Evolutionary conservation across 441 rosid genomes (phyloP).

Genomic region (Cnidoscolus chayamansa): DNA sequence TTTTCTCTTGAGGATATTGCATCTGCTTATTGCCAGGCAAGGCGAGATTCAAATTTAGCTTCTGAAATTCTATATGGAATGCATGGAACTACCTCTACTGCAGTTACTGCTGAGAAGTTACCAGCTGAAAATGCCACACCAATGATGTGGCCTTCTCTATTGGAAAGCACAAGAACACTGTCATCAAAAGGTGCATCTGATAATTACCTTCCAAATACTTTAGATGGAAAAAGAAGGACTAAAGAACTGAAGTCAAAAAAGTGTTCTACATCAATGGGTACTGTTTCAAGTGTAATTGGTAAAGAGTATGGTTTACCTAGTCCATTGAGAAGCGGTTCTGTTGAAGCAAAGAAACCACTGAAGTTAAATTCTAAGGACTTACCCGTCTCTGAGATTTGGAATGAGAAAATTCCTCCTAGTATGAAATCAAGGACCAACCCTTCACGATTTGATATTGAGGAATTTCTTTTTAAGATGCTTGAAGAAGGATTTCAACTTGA

Average conservation of each 20-base stretch:
- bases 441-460: conserved; percentile 36
- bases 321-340: conserved; percentile 30
- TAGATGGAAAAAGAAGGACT: conserved; percentile 22
- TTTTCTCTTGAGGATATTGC: conserved; percentile 49
- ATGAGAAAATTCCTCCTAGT: conserved; percentile 26
- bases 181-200: conserved; percentile 19
- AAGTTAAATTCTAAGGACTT: conserved; percentile 41
- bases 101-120: conserved; percentile 23
- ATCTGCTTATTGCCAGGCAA: conserved; percentile 40
- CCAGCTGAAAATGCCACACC: conserved; percentile 18
- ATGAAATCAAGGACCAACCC: conserved; percentile 18
- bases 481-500: conserved; percentile 57
- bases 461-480: conserved; percentile 53
- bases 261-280: conserved; percentile 41
- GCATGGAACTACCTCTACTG: conserved; percentile 21
- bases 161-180: conserved; percentile 1
- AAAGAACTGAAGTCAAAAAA: conserved; percentile 33
- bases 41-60: conserved; percentile 34
- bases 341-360: conserved; percentile 44
- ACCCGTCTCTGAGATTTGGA: conserved; percentile 41
- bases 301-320: conserved; percentile 40
- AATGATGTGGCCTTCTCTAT: conserved; percentile 19
- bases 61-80: conserved; percentile 44
- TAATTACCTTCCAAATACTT: conserved; percentile 11
- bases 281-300: conserved; percentile 46